These are phyloP conservation scores for Rutidosis leptorrhynchoides DNA, from an alignment of 129 eudicot genomes.

Conservation along the genomic window DNA sequence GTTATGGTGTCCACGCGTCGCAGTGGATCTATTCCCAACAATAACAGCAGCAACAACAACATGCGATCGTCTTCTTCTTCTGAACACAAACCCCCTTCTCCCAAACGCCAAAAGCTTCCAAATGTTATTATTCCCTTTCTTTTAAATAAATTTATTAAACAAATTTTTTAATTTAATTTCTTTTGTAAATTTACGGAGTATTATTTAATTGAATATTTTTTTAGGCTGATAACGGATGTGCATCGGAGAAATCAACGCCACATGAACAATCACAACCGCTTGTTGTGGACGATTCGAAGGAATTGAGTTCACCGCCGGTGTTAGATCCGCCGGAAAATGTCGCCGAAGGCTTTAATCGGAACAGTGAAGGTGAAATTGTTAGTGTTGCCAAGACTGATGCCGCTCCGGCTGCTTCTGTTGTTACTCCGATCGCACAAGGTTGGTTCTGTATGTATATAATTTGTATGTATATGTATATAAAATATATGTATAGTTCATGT, in stretches of 20 bases:
- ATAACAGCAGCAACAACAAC: constrained; percentile 27
- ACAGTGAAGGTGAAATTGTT: constrained; percentile 32
- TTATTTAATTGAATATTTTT: not conserved
- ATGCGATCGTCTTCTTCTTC: constrained; percentile 66
- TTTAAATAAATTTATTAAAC: constrained; percentile 6
- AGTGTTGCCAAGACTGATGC: constrained; percentile 36
- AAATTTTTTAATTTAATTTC: not conserved
- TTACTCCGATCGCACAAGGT: constrained; percentile 56
- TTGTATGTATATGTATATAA: not conserved
- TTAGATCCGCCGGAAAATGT: constrained; percentile 53
- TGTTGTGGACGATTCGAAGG: constrained; percentile 50
- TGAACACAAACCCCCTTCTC: constrained; percentile 63
- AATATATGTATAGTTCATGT: constrained; percentile 13
- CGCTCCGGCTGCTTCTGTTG: constrained; percentile 46
- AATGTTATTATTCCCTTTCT: not conserved
- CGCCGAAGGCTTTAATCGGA: constrained; percentile 17
- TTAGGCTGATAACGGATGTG: constrained; percentile 48
- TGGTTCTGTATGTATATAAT: too few relatives aligned
- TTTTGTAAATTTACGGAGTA: not conserved
- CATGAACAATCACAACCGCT: constrained; percentile 16
- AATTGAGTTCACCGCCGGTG: constrained; percentile 34
- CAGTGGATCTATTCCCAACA: constrained; percentile 70
- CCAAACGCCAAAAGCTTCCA: constrained; percentile 66
- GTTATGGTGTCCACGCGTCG: constrained; percentile 92
- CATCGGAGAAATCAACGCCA: constrained; percentile 55